Evolutionary conservation across 1,139 yeast species (phyloP), one percentile per base, ranked within the genome.

Genomic region (Spencermartinsiella ligniputridi): DNA sequence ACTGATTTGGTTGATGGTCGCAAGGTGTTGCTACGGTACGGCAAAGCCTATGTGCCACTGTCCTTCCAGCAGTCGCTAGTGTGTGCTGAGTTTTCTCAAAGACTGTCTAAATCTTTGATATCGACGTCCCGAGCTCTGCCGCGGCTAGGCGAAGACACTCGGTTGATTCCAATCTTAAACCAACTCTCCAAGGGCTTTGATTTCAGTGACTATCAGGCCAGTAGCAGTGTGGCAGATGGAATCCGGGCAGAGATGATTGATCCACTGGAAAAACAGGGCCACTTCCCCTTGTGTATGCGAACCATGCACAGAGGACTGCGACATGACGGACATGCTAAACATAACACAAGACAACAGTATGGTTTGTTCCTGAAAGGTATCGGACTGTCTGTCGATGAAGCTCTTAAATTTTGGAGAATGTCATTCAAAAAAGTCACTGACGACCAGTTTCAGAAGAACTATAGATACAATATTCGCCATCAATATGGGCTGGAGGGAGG

Each of bases 401-500:
- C 97, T 0, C 64, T 92, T 49, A 78, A 77, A 56, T 90, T 88
- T 63, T 92, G 97, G 96, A 69, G 82, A 6, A 70, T 70, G 47
- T 83, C 83, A 55, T 89, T 90, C 64, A 78, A 88, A 11, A 67
- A 67, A 46, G 74, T 83, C 65, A 74, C 82, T 2, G 66, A 78
- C 45, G 97, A 89, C 49, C 79, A 79, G 54, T 90, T 89, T 67
- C 79, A 83, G 62, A 89, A 90, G 64, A 95, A 90, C 58, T 90
- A 92, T 69, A 73, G 78, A 48, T 92, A 92, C 70, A 87, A 86
- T 58, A 76, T 92, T 55, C 76, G 96, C 49, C 97, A 94, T 64
- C 76, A 75, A 52, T 92, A 92, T 62, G 98, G 97, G 42, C 71
- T 88, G 47, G 97, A 88, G 64, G 99, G 98, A 55, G 83, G 84